Base-by-base conservation (phyloP, 345 rosid genomes). In the Xanthoceras sorbifolium region DNA sequence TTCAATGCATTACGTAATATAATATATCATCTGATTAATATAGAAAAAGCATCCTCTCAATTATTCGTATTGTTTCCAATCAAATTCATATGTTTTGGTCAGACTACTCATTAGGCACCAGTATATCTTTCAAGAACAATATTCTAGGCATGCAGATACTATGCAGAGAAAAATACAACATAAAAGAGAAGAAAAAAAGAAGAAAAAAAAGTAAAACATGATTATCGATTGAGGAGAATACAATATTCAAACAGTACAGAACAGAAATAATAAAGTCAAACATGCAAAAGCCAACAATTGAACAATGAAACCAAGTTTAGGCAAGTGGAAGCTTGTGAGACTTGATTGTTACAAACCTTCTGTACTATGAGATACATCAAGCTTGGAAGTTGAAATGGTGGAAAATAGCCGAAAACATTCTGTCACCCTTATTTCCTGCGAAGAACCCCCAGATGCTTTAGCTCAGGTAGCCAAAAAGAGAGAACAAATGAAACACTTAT, bases 361-460 rank as follows among this genome's bases (percentile, higher is more conserved):
- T 34, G 78, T 57, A 76, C 78, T 78, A 69, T 67, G 80, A 76
- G 83, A 77, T 11, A 77, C 67, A 81, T 87, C 87, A 78, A 81
- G 82, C 71, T 87, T 92, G 40, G 89, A 81, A 64, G 91, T 87
- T 40, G 99, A 89, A 71, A 91, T 86, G 52, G 99, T 92, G 66
- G 97, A 91, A 82, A 95, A 95, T 68, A 95, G 78, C 65, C 91
- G 89, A 79, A 96, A 96, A 83, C 87, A 90, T 78, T 92, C 99
- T 1, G 94, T 87, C 54, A 89, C 91, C 73, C 82, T 84, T 86
- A 93, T 90, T 86, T 87, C 97, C 98, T 95, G 93, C 77, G 78
- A 73, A 80, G 46, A 82, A 28, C 34, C 32, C 32, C 67, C 65
- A 76, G 3, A 59, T 63, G 18, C 20, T 23, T 42, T 54, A 78